Base-by-base conservation (phyloP, 345 rosid genomes). In the Microthlaspi erraticum region DNA sequence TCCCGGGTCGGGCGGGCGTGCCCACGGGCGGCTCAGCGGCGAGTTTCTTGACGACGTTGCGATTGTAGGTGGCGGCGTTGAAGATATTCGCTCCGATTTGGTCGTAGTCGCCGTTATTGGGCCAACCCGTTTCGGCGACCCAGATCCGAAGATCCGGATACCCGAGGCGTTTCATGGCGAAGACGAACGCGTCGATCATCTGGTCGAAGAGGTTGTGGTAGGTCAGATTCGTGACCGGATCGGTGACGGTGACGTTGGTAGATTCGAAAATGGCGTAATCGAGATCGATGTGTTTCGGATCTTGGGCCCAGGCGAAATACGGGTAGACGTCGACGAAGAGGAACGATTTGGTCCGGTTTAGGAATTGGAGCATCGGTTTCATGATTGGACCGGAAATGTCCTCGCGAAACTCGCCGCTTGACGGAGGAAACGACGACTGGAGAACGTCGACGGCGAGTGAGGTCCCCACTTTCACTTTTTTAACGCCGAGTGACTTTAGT, bases 41-140 rank as follows among this genome's bases (percentile, higher is more conserved):
- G 43, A 91, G 79, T 55, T 78, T 86, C 63, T 80, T 89, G 11
- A 94, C 66, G 1, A 78, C 70, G 60, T 94, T 94, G 48, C 99
- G 86, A 65, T 87, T 91, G 79, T 85, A 94, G 13, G 90, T 89
- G 32, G 99, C 99, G 14, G 99, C 90, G 68, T 94, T 94, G 85
- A 79, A 76, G 20, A 91, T 53, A 64, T 89, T 94, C 9, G 90
- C 87, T 74, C 99, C 99, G 41, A 91, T 88, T 64, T 94, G 99
- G 51, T 94, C 99, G 50, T 76, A 59, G 42, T 94, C 96, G 8
- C 99, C 99, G 16, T 26, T 83, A n/a, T 80, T 94, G 33, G 99
- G 99, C 99, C 99, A 91, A 41, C 97, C 99, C 56, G 99, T 94
- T 78, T 94, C 99, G 0, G 95, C 96, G n/a, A 94, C 84, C 72